A percentile compares a stretch with the other conserved stretches of the same genome.
These are phyloP conservation scores for Tolypocladium pustulatum DNA, from an alignment of 2,329 filamentous ascomycete genomes.

Conservation along the genomic window DNA sequence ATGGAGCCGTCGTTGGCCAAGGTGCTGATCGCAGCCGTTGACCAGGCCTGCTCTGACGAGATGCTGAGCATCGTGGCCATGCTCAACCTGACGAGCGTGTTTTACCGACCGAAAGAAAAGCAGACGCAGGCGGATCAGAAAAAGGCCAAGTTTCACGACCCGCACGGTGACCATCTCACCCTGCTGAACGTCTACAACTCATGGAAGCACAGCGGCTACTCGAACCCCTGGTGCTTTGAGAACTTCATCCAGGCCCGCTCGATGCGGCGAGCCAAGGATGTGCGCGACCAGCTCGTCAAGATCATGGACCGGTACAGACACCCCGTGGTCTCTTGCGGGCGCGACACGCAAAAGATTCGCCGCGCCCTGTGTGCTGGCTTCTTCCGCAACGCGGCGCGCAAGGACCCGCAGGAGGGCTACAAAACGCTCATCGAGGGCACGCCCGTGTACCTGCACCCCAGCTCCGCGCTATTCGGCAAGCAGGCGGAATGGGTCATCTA, in stretches of 20 bases:
- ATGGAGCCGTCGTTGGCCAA: conserved; percentile 94
- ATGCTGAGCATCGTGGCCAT: conserved; percentile 90
- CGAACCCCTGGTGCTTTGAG: conserved; percentile 88
- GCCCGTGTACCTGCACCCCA: conserved; percentile 88
- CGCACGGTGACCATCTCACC: conserved; percentile 87
- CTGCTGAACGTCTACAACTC: conserved; percentile 92
- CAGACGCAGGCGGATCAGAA: conserved; percentile 94
- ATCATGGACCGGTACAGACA: conserved; percentile 93
- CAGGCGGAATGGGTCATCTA: conserved; percentile 95
- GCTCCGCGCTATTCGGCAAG: conserved; percentile 86
- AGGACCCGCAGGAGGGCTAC: conserved; percentile 93
- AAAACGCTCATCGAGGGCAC: conserved; percentile 95
- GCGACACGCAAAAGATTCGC: conserved; percentile 77
- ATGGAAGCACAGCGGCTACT: conserved; percentile 83
- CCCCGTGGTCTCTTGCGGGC: conserved; percentile 70
- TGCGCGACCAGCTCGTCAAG: conserved; percentile 80
- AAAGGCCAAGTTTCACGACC: conserved; percentile 95
- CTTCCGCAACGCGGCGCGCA: conserved; percentile 90
- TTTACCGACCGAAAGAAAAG: conserved; percentile 96
- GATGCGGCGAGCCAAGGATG: conserved; percentile 84
- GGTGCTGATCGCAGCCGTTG: conserved; percentile 76
- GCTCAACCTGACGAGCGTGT: conserved; percentile 78
- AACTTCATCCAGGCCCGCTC: conserved; percentile 92
- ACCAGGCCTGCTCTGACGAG: conserved; percentile 85
- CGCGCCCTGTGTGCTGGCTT: conserved; percentile 87